These are phyloP conservation scores for Ascochyta fabae DNA, from an alignment of 2,329 filamentous ascomycete genomes.

Conservation along the genomic window DNA sequence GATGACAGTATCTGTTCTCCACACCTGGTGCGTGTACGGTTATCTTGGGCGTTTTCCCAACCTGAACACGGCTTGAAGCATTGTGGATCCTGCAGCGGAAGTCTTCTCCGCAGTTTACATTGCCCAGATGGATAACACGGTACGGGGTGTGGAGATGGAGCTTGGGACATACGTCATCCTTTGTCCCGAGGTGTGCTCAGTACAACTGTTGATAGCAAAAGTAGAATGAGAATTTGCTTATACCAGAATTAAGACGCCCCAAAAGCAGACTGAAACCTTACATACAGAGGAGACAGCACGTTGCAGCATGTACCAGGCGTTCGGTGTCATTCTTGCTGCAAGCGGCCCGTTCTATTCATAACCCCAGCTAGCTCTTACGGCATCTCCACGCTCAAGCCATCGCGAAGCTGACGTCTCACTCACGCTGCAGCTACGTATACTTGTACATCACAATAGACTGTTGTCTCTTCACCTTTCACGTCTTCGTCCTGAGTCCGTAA, in stretches of 20 bases:
- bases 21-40: neutral
- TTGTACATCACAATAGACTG: conserved; percentile 14
- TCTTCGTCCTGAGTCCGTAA: neutral
- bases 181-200: neutral
- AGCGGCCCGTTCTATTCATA: conserved; percentile 17
- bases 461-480: conserved; percentile 1
- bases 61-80: neutral
- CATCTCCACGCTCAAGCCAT: conserved; percentile 14
- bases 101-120: neutral
- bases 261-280: neutral
- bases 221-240: neutral
- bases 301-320: conserved; percentile 9
- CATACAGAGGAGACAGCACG: neutral
- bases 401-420: conserved; percentile 1
- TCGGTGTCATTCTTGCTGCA: conserved; percentile 18
- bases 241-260: neutral
- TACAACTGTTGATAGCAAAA: neutral
- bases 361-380: conserved; percentile 12
- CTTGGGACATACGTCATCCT: conserved; percentile 3
- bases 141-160: conserved; percentile 13
- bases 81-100: neutral
- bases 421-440: conserved; percentile 13
- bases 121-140: conserved; percentile 17
- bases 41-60: neutral
- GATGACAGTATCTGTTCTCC: neutral